A percentile compares a stretch with the other conserved stretches of the same genome.
These are phyloP conservation scores for Gorgonomyces haynaldii DNA, from an alignment of 192 early-diverging fungal species.

Conservation along the genomic window DNA sequence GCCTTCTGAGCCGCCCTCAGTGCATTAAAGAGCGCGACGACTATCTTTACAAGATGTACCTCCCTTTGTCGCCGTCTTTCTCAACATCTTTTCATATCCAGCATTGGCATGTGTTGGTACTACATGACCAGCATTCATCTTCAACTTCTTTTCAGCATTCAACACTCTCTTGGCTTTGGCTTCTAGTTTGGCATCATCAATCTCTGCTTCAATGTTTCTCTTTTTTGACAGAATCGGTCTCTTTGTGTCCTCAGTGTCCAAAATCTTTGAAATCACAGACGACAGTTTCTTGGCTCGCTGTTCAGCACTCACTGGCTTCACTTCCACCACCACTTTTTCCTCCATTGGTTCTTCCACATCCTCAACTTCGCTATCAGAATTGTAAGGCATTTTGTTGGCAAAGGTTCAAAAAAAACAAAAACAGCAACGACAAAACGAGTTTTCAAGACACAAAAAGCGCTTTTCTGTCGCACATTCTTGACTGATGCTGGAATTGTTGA, in stretches of 20 bases:
- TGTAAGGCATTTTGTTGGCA: no score
- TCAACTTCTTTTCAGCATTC: slow-evolving; percentile 56
- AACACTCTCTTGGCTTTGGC: slow-evolving; percentile 69
- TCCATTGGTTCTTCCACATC: background rate
- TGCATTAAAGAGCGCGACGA: slow-evolving; percentile 91
- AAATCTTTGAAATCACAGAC: slow-evolving; percentile 5
- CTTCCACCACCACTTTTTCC: background rate
- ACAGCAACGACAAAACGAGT: no score
- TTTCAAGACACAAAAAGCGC: no score
- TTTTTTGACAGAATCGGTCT: slow-evolving; percentile 77
- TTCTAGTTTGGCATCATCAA: slow-evolving; percentile 77
- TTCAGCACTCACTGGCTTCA: no score
- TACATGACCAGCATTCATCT: slow-evolving; percentile 57
- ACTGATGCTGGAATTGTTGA: no score
- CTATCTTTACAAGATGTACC: slow-evolving; percentile 45
- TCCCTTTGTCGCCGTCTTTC: slow-evolving; percentile 84
- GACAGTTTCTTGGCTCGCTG: slow-evolving; percentile 2
- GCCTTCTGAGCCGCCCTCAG: slow-evolving; percentile 79
- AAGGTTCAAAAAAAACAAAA: no score
- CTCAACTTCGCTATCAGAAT: no score
- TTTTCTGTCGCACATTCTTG: no score
- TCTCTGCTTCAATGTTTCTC: slow-evolving; percentile 61
- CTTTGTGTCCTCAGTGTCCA: slow-evolving; percentile 5
- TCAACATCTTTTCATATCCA: slow-evolving; percentile 79
- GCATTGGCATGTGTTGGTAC: slow-evolving; percentile 61